phyloP scores from a whole-genome alignment of 73 alveolate genomes.

The Symbiodinium pilosum region DNA sequence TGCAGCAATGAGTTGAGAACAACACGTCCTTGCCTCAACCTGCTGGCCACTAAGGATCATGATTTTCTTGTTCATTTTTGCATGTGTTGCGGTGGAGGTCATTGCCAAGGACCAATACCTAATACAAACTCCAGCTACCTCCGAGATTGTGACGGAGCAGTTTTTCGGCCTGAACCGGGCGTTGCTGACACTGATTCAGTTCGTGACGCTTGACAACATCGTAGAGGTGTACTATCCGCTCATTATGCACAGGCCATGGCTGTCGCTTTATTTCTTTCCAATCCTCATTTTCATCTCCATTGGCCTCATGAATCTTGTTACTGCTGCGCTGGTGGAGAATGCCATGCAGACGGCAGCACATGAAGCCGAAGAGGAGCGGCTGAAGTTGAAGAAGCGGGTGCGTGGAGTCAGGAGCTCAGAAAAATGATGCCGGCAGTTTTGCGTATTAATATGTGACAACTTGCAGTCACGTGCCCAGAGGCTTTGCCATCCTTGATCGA shows the following conservation, averaged over 20 bases:
- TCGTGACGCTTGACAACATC: constrained; percentile 53
- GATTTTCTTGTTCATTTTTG: constrained; percentile 42
- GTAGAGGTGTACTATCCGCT: constrained; percentile 40
- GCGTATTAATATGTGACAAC: too few relatives aligned
- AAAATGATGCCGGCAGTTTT: not conserved
- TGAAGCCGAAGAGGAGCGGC: constrained; percentile 59
- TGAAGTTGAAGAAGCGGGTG: constrained; percentile 25
- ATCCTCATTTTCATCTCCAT: constrained; percentile 52
- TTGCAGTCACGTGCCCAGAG: not conserved
- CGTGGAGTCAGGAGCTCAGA: constrained; percentile 17
- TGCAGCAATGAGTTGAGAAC: too few relatives aligned
- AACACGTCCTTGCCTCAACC: too few relatives aligned
- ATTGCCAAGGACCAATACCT: constrained; percentile 28
- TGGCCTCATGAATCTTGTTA: constrained; percentile 50
- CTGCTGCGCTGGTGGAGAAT: constrained; percentile 69
- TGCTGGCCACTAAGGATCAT: not conserved
- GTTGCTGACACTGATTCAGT: constrained; percentile 59
- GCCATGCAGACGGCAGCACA: constrained; percentile 79
- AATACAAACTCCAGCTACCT: not conserved
- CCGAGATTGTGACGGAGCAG: not conserved
- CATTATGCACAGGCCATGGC: constrained; percentile 6
- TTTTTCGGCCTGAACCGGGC: constrained; percentile 19
- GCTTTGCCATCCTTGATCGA: constrained; percentile 36
- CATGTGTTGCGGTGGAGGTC: constrained; percentile 65
- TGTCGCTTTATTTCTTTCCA: constrained; percentile 19